These are phyloP conservation scores for Diplodia sapinea DNA, from an alignment of 2,329 filamentous ascomycete genomes.

Conservation along the genomic window DNA sequence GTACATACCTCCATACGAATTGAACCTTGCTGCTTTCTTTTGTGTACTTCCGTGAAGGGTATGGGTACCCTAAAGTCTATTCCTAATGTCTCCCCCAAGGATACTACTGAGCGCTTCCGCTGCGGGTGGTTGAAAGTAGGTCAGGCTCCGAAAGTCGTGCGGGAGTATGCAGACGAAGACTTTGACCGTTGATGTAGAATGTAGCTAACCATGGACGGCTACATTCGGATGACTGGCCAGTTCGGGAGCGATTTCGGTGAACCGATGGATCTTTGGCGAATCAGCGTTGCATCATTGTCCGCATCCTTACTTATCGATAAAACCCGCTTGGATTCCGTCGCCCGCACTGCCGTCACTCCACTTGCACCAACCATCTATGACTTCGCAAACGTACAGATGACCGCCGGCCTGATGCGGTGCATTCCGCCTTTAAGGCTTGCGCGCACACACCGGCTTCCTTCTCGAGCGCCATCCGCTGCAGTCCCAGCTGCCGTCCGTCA, in stretches of 20 bases:
- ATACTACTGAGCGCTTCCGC: no score
- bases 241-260: no score
- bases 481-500: neutral
- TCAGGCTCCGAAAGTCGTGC: no score
- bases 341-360: conserved; percentile 21
- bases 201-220: no score
- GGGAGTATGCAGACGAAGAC: no score
- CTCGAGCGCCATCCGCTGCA: conserved; percentile 36
- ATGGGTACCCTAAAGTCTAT: neutral
- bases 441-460: conserved; percentile 31
- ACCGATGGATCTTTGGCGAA: neutral
- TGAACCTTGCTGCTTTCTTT: no score
- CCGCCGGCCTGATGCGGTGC: conserved; percentile 55
- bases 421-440: conserved; percentile 45
- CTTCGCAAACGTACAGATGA: conserved; percentile 43
- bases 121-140: no score
- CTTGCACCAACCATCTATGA: conserved; percentile 16
- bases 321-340: neutral
- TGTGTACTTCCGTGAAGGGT: no score
- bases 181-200: no score
- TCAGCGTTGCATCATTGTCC: conserved; percentile 18
- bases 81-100: no score
- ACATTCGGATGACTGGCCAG: no score
- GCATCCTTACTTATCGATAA: conserved; percentile 6
- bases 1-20: neutral